Evolutionary conservation across 2,329 filamentous ascomycete species (phyloP).

Genomic region (Diaporthe vaccinii): DNA sequence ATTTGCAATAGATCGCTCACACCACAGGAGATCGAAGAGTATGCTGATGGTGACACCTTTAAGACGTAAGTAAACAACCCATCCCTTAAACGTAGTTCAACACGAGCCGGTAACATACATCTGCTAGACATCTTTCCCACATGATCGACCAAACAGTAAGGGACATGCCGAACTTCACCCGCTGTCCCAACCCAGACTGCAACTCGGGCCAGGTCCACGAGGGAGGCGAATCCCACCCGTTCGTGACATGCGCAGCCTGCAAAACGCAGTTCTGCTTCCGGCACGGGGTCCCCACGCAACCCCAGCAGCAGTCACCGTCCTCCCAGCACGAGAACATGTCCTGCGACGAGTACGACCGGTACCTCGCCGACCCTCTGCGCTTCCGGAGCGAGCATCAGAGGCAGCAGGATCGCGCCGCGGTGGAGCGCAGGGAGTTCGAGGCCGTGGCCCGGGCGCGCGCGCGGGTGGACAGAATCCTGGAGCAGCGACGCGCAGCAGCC

Average conservation of each 20-base stretch:
- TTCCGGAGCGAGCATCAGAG: conserved; percentile 44
- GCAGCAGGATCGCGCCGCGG: conserved; percentile 50
- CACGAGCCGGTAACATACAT: background rate
- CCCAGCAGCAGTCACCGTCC: background rate
- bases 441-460: conserved; percentile 59
- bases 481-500: background rate
- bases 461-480: conserved; percentile 47
- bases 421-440: conserved; percentile 51
- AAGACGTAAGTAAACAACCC: background rate
- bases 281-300: conserved; percentile 43
- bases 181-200: conserved; percentile 57
- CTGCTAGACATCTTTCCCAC: conserved; percentile 6
- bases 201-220: conserved; percentile 59
- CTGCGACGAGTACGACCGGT: conserved; percentile 46
- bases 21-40: conserved; percentile 24
- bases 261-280: conserved; percentile 46
- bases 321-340: conserved; percentile 44
- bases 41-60: conserved; percentile 23
- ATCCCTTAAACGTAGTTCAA: background rate
- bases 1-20: conserved; percentile 17
- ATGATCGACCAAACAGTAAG: conserved; percentile 45
- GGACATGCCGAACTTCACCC: conserved; percentile 54
- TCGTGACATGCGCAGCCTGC: conserved; percentile 48
- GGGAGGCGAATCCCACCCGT: conserved; percentile 47
- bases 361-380: conserved; percentile 33